Evolutionary conservation across 78 protist genomes (phyloP).

Genomic region (Goniomonas avonlea): DNA sequence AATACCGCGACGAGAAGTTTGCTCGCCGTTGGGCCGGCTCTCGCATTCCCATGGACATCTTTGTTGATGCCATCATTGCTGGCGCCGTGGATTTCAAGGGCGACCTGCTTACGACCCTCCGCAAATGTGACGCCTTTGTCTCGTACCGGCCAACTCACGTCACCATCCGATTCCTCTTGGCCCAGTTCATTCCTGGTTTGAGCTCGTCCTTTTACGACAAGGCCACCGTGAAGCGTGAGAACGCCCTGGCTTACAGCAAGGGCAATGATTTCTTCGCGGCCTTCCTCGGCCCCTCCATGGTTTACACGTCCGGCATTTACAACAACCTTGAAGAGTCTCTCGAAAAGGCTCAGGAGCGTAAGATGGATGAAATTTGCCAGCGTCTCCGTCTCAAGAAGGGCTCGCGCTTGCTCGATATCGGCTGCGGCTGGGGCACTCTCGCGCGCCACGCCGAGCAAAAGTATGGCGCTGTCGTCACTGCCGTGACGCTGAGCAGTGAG

Average conservation of each 20-base stretch:
- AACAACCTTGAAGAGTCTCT: background rate
- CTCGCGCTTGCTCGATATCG: constrained; percentile 38
- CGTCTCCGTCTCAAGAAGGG: constrained; percentile 41
- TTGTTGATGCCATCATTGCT: background rate
- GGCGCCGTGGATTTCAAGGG: constrained; percentile 13
- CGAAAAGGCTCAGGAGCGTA: constrained; percentile 49
- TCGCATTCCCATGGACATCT: constrained; percentile 7
- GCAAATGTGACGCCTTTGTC: constrained; percentile 11
- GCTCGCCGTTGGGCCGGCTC: background rate
- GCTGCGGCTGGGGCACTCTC: constrained; percentile 60
- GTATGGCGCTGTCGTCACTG: constrained; percentile 10
- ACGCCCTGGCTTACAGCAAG: too few species aligned
- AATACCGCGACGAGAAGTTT: constrained; percentile 41
- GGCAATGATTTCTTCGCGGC: constrained; percentile 46
- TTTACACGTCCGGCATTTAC: constrained; percentile 44
- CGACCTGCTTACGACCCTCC: background rate
- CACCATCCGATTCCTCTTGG: background rate
- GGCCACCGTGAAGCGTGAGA: constrained; percentile 2
- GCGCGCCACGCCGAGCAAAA: constrained; percentile 35
- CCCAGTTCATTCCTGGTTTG: background rate
- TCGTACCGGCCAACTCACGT: background rate
- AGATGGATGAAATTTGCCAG: constrained; percentile 34
- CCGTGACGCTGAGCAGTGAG: background rate
- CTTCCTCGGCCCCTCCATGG: constrained; percentile 38
- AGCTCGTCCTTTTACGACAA: background rate